phyloP scores from a whole-genome alignment of 176 grass and related monocot species.

The Carex scoparia region DNA sequence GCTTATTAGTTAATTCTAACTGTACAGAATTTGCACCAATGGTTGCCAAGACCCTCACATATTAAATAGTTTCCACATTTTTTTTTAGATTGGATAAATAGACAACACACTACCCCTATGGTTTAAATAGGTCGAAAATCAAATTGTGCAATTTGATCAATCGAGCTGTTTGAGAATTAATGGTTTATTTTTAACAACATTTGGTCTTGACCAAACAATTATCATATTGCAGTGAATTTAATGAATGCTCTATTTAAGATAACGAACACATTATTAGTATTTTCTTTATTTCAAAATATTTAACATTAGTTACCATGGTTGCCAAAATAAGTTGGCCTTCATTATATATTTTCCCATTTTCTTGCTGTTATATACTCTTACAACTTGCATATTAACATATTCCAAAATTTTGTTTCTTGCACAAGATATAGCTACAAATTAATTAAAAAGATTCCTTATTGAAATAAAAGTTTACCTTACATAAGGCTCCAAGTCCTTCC shows the following conservation, averaged over 20 bases:
- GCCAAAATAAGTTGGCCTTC: not conserved
- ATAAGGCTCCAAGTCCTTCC: conserved; percentile 87
- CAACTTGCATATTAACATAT: not conserved
- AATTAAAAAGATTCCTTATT: not conserved
- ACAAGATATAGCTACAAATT: not conserved
- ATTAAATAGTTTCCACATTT: not conserved
- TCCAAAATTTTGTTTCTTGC: conserved; percentile 1
- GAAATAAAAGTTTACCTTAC: conserved; percentile 50
- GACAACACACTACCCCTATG: not conserved
- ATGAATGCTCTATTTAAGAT: not conserved
- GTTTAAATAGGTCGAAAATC: no score
- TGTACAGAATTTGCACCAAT: not conserved
- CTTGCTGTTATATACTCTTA: not conserved
- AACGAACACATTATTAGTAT: not conserved
- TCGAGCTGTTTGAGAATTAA: no score
- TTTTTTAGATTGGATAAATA: not conserved
- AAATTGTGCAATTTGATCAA: no score
- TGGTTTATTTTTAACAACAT: no score
- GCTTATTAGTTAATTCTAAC: not conserved
- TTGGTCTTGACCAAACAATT: not conserved
- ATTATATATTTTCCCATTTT: not conserved
- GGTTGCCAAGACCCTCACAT: not conserved
- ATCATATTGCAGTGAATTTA: not conserved
- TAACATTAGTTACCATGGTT: not conserved
- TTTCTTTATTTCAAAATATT: not conserved